A percentile compares a stretch with the other conserved stretches of the same genome.
Evolutionary conservation across 2,329 filamentous ascomycete genomes (phyloP).

Genomic region (Fusarium penzigii): DNA sequence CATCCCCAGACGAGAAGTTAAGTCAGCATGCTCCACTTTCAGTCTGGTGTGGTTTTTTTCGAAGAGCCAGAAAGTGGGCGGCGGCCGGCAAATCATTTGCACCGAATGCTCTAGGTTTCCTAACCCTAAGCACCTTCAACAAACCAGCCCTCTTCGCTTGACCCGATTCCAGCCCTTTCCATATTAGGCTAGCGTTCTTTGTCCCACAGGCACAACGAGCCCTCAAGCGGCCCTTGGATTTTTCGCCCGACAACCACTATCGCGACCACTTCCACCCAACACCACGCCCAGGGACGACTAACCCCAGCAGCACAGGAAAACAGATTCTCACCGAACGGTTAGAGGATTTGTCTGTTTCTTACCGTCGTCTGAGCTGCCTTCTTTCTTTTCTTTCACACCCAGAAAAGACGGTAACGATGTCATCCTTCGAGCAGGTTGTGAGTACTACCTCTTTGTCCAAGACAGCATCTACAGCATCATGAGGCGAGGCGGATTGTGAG

Average conservation of each 20-base stretch:
- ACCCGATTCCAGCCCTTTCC: slow-evolving; percentile 31
- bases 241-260: slow-evolving; percentile 41
- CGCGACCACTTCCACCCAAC: slow-evolving; percentile 43
- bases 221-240: slow-evolving; percentile 41
- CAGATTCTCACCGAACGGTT: slow-evolving; percentile 42
- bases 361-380: slow-evolving; percentile 37
- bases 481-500: slow-evolving; percentile 19
- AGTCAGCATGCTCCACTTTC: too few relatives aligned
- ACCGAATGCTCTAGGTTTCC: slow-evolving; percentile 37
- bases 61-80: neutral
- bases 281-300: slow-evolving; percentile 41
- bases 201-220: slow-evolving; percentile 42
- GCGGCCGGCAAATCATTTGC: slow-evolving; percentile 34
- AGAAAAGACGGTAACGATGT: slow-evolving; percentile 55
- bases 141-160: slow-evolving; percentile 39
- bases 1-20: too few relatives aligned
- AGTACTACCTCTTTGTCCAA: slow-evolving; percentile 42
- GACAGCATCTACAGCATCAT: slow-evolving; percentile 15
- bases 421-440: slow-evolving; percentile 71
- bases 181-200: slow-evolving; percentile 35
- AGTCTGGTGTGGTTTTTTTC: too few relatives aligned
- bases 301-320: slow-evolving; percentile 43
- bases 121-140: slow-evolving; percentile 41
- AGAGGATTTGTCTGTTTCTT: slow-evolving; percentile 39
- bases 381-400: slow-evolving; percentile 34